phyloP scores from a whole-genome alignment of 148 eudicot species.

The Camellia japonica region DNA sequence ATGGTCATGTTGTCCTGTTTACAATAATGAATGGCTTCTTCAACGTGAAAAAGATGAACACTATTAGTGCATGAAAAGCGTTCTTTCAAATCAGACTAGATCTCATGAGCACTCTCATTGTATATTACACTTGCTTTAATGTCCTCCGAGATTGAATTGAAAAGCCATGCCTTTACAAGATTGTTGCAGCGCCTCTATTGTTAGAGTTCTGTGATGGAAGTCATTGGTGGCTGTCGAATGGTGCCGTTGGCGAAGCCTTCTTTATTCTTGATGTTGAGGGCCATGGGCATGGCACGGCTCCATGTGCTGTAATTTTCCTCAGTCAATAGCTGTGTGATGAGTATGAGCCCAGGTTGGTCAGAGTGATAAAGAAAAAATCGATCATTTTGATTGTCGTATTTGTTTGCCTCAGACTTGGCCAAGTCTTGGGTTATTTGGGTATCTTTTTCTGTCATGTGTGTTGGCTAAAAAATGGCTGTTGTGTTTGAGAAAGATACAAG shows the following conservation, averaged over 20 bases:
- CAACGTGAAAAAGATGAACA: slow-evolving; percentile 15
- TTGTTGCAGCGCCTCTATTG: too few relatives aligned
- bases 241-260: background rate
- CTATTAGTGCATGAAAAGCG: slow-evolving; percentile 4
- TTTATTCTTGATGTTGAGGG: too few relatives aligned
- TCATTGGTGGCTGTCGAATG: background rate
- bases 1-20: slow-evolving; percentile 9
- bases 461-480: too few relatives aligned
- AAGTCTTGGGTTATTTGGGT: too few relatives aligned
- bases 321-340: background rate
- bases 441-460: too few relatives aligned
- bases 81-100: slow-evolving; percentile 4
- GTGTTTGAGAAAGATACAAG: too few relatives aligned
- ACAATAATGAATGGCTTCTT: slow-evolving; percentile 10
- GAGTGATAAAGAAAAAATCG: too few relatives aligned
- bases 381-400: too few relatives aligned
- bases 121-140: too few relatives aligned
- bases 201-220: background rate
- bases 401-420: too few relatives aligned
- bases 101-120: background rate
- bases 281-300: background rate
- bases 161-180: too few relatives aligned
- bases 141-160: too few relatives aligned
- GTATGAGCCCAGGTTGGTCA: background rate
- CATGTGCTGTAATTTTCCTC: background rate